A percentile compares a stretch with the other conserved stretches of the same genome.
These are phyloP conservation scores for Cnidoscolus chayamansa DNA, from an alignment of 441 rosid species.

Conservation along the genomic window DNA sequence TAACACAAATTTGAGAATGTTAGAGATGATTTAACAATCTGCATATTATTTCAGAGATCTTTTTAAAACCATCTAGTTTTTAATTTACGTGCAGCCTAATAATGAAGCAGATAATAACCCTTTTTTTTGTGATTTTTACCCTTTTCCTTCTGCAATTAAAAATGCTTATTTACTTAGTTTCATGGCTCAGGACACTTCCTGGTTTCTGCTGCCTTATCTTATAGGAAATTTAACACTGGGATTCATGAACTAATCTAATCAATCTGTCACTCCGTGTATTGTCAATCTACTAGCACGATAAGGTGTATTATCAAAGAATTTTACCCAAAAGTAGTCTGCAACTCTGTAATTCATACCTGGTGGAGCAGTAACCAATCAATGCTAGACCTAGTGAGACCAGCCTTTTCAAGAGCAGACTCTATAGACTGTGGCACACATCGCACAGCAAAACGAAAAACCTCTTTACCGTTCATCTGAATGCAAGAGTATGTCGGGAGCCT, in stretches of 20 bases:
- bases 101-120: not conserved
- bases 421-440: slow-evolving; percentile 81
- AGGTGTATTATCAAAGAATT: not conserved
- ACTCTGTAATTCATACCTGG: slow-evolving; percentile 56
- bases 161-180: not conserved
- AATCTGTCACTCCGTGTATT: not conserved
- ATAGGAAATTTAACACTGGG: not conserved
- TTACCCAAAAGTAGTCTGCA: not conserved
- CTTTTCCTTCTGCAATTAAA: no score
- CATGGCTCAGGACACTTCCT: not conserved
- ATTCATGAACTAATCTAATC: not conserved
- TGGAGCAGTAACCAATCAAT: slow-evolving; percentile 93
- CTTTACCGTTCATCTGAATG: slow-evolving; percentile 89
- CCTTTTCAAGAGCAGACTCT: slow-evolving; percentile 68
- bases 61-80: not conserved
- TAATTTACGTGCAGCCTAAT: not conserved
- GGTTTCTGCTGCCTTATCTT: not conserved
- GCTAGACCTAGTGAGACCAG: slow-evolving; percentile 63
- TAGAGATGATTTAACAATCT: not conserved
- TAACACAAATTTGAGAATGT: not conserved
- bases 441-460: slow-evolving; percentile 89
- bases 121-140: not conserved
- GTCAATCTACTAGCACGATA: not conserved
- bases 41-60: not conserved
- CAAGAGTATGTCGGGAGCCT: slow-evolving; percentile 51